Conservation (phyloP, 2,329 filamentous ascomycete genomes). For the Xylariaceae sp. region DNA sequence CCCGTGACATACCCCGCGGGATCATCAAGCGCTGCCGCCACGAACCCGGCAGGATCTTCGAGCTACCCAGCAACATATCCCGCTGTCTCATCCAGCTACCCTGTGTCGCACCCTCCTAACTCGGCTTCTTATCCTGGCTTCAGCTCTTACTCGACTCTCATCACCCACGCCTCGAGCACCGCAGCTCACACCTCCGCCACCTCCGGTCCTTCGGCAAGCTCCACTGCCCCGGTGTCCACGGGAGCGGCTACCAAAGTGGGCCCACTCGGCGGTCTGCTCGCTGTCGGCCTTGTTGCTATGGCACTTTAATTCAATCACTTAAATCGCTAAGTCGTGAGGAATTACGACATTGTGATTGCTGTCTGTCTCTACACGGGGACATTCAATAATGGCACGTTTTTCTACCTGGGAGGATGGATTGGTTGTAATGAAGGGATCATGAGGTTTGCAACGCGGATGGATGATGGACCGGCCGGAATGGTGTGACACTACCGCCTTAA, state of each 20-base stretch:
- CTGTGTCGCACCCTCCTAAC: slow-evolving; percentile 1
- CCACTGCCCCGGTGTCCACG: slow-evolving; percentile 9
- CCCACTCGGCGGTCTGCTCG: slow-evolving; percentile 12
- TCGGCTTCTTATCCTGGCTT: neutral
- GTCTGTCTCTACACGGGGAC: neutral
- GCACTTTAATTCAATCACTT: slow-evolving; percentile 9
- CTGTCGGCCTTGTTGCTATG: slow-evolving; percentile 11
- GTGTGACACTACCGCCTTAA: too few relatives aligned
- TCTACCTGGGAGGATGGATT: too few relatives aligned
- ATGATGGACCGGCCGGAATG: too few relatives aligned
- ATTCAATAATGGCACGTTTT: neutral
- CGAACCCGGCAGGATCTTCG: slow-evolving; percentile 2
- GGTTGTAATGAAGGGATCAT: too few relatives aligned
- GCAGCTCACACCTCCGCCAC: neutral
- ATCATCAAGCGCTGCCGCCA: neutral
- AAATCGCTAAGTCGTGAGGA: neutral
- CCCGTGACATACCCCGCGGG: slow-evolving; percentile 13
- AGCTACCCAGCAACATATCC: slow-evolving; percentile 13
- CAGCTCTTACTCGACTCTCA: slow-evolving; percentile 3
- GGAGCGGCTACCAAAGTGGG: slow-evolving; percentile 13
- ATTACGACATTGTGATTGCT: neutral
- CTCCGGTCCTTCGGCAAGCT: neutral
- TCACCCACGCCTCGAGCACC: slow-evolving; percentile 7
- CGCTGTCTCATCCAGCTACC: slow-evolving; percentile 12
- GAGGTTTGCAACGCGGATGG: too few relatives aligned